These are phyloP conservation scores for Neophaeococcomyces aloes DNA, from an alignment of 2,329 filamentous ascomycete genomes.

Conservation along the genomic window DNA sequence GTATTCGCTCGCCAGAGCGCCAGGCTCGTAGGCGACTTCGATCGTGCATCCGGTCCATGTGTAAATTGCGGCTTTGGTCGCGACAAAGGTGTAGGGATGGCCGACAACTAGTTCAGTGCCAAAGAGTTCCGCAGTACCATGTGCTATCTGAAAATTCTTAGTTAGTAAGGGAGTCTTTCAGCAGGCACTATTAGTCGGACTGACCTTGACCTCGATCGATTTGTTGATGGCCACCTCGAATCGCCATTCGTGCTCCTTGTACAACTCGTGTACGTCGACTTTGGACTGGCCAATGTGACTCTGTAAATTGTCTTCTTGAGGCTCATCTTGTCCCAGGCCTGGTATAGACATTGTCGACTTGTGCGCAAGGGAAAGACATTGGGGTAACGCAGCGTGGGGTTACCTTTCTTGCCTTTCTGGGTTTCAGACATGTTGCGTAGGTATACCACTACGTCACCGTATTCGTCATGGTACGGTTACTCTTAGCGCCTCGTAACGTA, in stretches of 20 bases:
- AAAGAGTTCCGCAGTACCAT: constrained; percentile 83
- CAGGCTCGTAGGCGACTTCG: constrained; percentile 54
- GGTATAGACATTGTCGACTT: constrained; percentile 55
- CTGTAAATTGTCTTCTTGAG: constrained; percentile 37
- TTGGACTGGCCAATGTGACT: constrained; percentile 23
- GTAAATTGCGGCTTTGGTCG: constrained; percentile 75
- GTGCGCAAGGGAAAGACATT: neutral
- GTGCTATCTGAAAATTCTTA: constrained; percentile 46
- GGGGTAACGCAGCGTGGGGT: no score
- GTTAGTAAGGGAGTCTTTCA: no score
- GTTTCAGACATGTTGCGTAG: no score
- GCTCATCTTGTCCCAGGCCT: constrained; percentile 58
- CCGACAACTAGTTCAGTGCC: constrained; percentile 82
- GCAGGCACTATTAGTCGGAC: no score
- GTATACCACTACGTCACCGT: no score
- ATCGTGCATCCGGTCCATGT: constrained; percentile 86
- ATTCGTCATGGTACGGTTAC: no score
- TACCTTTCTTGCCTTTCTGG: no score
- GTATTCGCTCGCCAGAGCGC: constrained; percentile 53
- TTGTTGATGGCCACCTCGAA: constrained; percentile 57
- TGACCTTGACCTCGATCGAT: constrained; percentile 44
- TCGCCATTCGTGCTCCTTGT: constrained; percentile 63
- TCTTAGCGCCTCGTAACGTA: no score
- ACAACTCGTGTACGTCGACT: constrained; percentile 42
- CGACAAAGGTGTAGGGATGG: constrained; percentile 68